Evolutionary conservation across 2,329 filamentous ascomycete genomes (phyloP).

Genomic region (Fusarium subtropicale): DNA sequence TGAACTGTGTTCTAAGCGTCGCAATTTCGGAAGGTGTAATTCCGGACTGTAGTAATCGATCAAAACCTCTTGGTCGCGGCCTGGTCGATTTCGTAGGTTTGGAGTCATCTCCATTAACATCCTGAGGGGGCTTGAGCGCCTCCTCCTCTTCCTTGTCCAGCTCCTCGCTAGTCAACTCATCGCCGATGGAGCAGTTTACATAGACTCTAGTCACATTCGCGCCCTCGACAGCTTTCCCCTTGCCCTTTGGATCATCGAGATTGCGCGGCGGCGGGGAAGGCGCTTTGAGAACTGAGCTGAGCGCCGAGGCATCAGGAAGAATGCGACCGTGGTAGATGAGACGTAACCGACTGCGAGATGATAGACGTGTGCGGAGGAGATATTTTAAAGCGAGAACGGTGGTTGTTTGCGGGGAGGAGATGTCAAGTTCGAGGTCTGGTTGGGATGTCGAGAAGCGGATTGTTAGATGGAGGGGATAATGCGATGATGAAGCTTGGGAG

Average conservation of each 20-base stretch:
- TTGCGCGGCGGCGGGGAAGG: constrained; percentile 64
- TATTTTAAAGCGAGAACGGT: constrained; percentile 85
- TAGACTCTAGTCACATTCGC: constrained; percentile 73
- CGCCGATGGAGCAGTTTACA: constrained; percentile 92
- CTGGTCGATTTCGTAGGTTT: constrained; percentile 46
- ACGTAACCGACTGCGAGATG: constrained; percentile 78
- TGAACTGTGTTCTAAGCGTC: constrained; percentile 87
- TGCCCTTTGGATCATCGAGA: constrained; percentile 47
- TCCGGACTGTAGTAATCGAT: constrained; percentile 82
- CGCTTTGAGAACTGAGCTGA: constrained; percentile 75
- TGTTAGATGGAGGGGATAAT: constrained; percentile 74
- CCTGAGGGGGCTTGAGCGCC: constrained; percentile 52
- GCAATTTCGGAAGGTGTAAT: constrained; percentile 88
- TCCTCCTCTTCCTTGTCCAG: constrained; percentile 73
- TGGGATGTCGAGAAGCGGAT: constrained; percentile 91
- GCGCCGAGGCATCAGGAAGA: constrained; percentile 76
- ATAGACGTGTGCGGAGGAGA: constrained; percentile 79
- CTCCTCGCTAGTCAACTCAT: constrained; percentile 75
- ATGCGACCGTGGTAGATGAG: constrained; percentile 92
- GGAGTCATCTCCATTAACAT: constrained; percentile 62
- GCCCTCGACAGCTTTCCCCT: constrained; percentile 73
- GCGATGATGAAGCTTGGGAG: constrained; percentile 34
- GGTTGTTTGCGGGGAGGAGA: constrained; percentile 74
- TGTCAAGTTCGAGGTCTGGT: constrained; percentile 83
- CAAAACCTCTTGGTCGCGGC: constrained; percentile 76